phyloP scores from a whole-genome alignment of 352 stramenopile species.

The Thalassiosira exigua region DNA sequence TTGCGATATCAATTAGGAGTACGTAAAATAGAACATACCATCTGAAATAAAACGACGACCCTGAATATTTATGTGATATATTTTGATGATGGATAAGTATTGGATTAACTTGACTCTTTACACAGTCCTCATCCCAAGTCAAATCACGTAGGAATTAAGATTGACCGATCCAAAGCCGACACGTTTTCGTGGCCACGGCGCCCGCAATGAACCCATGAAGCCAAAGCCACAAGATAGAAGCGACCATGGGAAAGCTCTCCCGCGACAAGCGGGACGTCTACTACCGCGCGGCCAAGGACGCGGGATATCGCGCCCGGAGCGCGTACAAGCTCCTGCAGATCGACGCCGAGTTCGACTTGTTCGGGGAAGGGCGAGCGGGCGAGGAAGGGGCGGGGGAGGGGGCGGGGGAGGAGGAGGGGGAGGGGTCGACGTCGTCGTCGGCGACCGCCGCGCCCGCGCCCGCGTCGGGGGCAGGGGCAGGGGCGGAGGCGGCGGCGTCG shows the following conservation, averaged over 20 bases:
- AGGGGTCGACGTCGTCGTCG: slow-evolving; percentile 3
- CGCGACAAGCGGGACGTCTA: slow-evolving; percentile 85
- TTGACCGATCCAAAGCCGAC: too few species aligned
- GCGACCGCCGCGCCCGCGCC: background rate
- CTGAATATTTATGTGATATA: too few species aligned
- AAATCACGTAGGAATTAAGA: too few species aligned
- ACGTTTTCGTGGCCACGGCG: too few species aligned
- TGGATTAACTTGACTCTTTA: too few species aligned
- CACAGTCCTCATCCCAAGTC: too few species aligned
- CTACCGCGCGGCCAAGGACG: slow-evolving; percentile 93
- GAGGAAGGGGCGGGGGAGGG: background rate
- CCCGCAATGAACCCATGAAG: too few species aligned
- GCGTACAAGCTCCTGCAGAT: slow-evolving; percentile 99
- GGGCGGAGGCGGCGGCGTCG: background rate
- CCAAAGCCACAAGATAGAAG: too few species aligned
- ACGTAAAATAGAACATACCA: too few species aligned
- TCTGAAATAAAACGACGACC: too few species aligned
- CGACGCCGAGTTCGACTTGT: slow-evolving; percentile 97
- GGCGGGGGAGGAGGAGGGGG: slow-evolving; percentile 1
- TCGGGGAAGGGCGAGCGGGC: slow-evolving; percentile 62
- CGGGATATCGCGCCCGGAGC: slow-evolving; percentile 95
- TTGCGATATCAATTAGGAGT: too few species aligned
- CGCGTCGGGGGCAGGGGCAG: background rate
- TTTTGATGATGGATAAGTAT: too few species aligned
- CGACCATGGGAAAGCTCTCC: slow-evolving; percentile 77